These are phyloP conservation scores for Leptographium lundbergii DNA, from an alignment of 2,329 filamentous ascomycete species.

Conservation along the genomic window DNA sequence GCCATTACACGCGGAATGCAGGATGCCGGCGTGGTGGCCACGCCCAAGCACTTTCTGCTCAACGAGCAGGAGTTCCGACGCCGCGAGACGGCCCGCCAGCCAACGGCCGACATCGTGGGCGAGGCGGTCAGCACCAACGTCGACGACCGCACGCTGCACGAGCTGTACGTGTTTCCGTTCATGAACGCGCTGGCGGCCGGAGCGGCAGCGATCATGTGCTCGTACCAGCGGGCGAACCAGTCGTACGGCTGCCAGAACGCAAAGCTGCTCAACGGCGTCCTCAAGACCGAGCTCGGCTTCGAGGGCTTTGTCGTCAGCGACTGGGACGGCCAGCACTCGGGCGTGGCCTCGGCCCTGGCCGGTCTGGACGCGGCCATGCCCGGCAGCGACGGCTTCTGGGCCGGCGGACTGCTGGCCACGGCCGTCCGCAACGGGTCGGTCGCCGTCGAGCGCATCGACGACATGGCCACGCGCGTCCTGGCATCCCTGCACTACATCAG, in stretches of 20 bases:
- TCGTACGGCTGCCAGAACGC: conserved; percentile 65
- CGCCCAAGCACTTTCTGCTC: conserved; percentile 50
- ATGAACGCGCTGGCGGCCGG: conserved; percentile 46
- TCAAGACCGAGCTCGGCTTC: conserved; percentile 53
- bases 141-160: conserved; percentile 52
- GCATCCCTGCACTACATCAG: conserved; percentile 26
- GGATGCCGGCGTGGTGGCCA: conserved; percentile 56
- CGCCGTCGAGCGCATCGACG: conserved; percentile 55
- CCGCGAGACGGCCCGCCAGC: conserved; percentile 20
- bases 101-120: conserved; percentile 28
- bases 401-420: conserved; percentile 51
- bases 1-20: conserved; percentile 18
- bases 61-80: conserved; percentile 47
- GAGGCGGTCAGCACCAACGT: conserved; percentile 49
- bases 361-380: conserved; percentile 64
- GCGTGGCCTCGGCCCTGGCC: conserved; percentile 38
- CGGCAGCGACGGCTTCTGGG: conserved; percentile 36
- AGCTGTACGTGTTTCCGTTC: conserved; percentile 55
- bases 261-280: conserved; percentile 52
- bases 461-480: conserved; percentile 62
- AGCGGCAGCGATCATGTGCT: conserved; percentile 50
- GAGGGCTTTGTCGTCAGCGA: conserved; percentile 58
- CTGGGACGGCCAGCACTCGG: conserved; percentile 54
- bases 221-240: conserved; percentile 60
- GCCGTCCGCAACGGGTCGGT: conserved; percentile 70